Evolutionary conservation across 2,329 filamentous ascomycete genomes (phyloP).

Genomic region (Raffaelea albimanens): DNA sequence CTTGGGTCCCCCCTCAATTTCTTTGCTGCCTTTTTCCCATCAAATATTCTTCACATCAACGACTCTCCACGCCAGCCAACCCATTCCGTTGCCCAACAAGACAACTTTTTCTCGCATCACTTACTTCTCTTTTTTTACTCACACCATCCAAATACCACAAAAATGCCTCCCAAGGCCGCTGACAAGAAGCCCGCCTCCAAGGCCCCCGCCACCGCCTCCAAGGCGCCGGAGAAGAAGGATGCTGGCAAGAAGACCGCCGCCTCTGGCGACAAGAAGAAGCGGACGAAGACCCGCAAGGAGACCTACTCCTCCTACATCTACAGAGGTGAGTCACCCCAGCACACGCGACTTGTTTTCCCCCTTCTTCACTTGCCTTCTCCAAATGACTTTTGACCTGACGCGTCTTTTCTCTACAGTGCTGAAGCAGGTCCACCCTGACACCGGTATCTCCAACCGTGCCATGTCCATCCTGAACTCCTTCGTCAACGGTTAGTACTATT

Average conservation of each 20-base stretch:
- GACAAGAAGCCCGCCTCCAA: constrained; percentile 99
- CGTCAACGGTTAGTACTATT: constrained; percentile 70
- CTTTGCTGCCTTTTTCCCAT: constrained; percentile 28
- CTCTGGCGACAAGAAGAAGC: constrained; percentile 99
- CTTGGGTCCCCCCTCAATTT: constrained; percentile 36
- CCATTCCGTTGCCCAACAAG: constrained; percentile 1
- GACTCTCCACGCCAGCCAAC: constrained; percentile 10
- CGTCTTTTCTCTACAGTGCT: constrained; percentile 53
- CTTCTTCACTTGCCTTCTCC: too few relatives aligned
- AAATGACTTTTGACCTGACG: constrained; percentile 1
- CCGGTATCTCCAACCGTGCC: constrained; percentile 98
- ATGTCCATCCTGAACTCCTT: constrained; percentile 99
- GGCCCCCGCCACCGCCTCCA: constrained; percentile 68
- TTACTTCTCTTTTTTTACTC: constrained; percentile 5
- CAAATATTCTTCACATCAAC: constrained; percentile 20
- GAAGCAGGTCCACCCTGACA: constrained; percentile 99
- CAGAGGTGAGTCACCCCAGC: constrained; percentile 59
- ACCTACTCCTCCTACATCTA: constrained; percentile 99
- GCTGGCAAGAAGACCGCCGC: constrained; percentile 99
- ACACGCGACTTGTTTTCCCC: too few relatives aligned
- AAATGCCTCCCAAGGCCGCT: constrained; percentile 97
- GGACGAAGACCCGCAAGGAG: constrained; percentile 99
- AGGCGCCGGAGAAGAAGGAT: constrained; percentile 91
- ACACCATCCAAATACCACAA: constrained; percentile 25
- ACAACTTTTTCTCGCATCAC: constrained; percentile 13